These are phyloP conservation scores for Aspergillus diversus DNA, from an alignment of 495 filamentous ascomycete genomes.

Conservation along the genomic window DNA sequence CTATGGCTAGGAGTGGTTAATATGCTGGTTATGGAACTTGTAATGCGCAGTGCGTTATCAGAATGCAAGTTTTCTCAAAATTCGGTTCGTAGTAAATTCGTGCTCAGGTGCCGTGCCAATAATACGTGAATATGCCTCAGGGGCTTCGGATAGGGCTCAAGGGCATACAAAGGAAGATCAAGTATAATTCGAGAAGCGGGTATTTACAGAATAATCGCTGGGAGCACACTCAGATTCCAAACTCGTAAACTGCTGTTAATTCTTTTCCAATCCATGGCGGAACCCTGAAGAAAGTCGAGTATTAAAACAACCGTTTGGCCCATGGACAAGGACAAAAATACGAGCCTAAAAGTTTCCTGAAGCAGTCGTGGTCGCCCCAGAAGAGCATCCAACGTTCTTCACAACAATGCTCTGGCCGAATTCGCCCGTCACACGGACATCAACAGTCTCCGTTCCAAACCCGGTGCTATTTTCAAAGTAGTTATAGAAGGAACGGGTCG, in stretches of 20 bases:
- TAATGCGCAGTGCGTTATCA: slow-evolving; percentile 26
- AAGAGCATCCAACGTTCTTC: slow-evolving; percentile 30
- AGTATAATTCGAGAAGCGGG: no score
- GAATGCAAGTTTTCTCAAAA: slow-evolving; percentile 30
- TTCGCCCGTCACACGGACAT: slow-evolving; percentile 56
- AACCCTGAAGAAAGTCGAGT: no score
- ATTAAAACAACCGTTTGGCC: neutral
- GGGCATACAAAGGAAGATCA: no score
- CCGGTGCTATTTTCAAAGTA: slow-evolving; percentile 61
- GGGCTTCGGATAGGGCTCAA: no score
- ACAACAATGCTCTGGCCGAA: slow-evolving; percentile 45
- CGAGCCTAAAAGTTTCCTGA: slow-evolving; percentile 30
- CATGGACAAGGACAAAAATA: slow-evolving; percentile 1
- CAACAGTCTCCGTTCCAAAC: slow-evolving; percentile 54
- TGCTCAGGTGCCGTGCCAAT: no score
- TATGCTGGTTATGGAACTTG: slow-evolving; percentile 31
- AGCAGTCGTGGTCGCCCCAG: slow-evolving; percentile 30
- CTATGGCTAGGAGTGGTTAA: slow-evolving; percentile 38
- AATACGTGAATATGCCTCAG: no score
- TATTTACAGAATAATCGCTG: no score
- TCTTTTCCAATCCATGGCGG: neutral
- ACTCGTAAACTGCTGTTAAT: neutral
- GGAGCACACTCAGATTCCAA: neutral
- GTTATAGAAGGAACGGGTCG: slow-evolving; percentile 57
- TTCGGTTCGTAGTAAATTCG: no score